These are phyloP conservation scores for Polyplosphaeria fusca DNA, from an alignment of 495 filamentous ascomycete genomes.

Conservation along the genomic window DNA sequence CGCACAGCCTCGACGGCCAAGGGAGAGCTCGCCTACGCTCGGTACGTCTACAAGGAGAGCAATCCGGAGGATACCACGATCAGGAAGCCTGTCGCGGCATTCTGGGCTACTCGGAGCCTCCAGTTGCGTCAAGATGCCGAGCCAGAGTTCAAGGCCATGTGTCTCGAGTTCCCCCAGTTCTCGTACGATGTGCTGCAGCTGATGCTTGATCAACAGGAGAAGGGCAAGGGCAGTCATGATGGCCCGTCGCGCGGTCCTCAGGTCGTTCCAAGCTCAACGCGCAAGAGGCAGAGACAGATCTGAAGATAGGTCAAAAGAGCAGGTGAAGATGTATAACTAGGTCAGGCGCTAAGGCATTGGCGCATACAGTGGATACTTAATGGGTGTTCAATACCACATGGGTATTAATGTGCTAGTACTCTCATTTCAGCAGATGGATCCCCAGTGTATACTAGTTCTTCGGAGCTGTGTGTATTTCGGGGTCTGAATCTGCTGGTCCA, in stretches of 20 bases:
- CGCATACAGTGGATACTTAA: too few species aligned
- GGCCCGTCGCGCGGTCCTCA: conserved; percentile 35
- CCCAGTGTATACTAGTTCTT: too few species aligned
- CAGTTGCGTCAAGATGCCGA: conserved; percentile 79
- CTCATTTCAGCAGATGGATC: too few species aligned
- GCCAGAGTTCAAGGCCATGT: conserved; percentile 73
- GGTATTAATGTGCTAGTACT: too few species aligned
- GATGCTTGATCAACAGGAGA: conserved; percentile 65
- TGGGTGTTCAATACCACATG: too few species aligned
- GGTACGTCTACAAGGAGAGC: conserved; percentile 83
- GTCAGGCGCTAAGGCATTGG: too few species aligned
- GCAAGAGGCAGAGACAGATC: conserved; percentile 47
- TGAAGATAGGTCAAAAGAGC: conserved; percentile 1
- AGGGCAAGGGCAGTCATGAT: conserved; percentile 41
- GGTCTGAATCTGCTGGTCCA: too few species aligned
- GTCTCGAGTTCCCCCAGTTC: conserved; percentile 86
- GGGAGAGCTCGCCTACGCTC: conserved; percentile 85
- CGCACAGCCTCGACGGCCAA: conserved; percentile 77
- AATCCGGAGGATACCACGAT: conserved; percentile 64
- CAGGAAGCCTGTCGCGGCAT: conserved; percentile 78
- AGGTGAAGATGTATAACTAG: too few species aligned
- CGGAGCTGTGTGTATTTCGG: too few species aligned
- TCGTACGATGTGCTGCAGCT: conserved; percentile 81
- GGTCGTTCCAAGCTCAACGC: conserved; percentile 35
- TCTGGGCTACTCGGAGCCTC: conserved; percentile 82